A percentile compares a stretch with the other conserved stretches of the same genome.
Conservation (phyloP, 352 stramenopile species). For the Globisporangium nunn region DNA sequence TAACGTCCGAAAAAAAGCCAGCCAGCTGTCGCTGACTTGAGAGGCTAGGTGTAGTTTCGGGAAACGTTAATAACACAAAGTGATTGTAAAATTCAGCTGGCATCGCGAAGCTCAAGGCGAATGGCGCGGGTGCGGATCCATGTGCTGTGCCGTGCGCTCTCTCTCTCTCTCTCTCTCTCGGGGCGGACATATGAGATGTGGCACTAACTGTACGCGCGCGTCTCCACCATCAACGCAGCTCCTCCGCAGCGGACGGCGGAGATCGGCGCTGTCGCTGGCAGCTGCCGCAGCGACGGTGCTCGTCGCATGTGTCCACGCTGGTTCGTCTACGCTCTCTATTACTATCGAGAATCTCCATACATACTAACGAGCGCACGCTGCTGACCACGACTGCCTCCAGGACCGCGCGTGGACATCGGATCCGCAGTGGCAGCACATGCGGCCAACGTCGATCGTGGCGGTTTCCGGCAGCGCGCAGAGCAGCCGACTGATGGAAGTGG, state of each 20-base stretch:
- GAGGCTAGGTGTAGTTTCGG: too few species aligned
- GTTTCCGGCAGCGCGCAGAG: too few species aligned
- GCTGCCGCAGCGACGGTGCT: constrained; percentile 4
- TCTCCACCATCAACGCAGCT: neutral
- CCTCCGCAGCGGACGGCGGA: constrained; percentile 6
- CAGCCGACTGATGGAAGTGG: constrained; percentile 8
- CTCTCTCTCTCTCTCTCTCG: neutral
- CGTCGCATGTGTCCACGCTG: constrained; percentile 3
- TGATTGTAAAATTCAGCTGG: too few species aligned
- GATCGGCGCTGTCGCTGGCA: constrained; percentile 2
- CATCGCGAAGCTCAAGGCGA: neutral
- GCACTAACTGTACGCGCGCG: neutral
- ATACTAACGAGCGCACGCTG: neutral
- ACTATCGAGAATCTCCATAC: neutral
- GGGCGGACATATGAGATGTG: too few species aligned
- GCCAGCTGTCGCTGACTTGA: neutral
- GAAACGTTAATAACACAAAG: too few species aligned
- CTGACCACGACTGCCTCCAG: neutral
- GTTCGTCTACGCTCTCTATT: neutral
- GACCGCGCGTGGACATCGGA: constrained; percentile 1
- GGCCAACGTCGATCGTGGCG: neutral
- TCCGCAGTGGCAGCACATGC: neutral
- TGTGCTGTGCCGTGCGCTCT: neutral
- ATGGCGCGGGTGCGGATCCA: neutral
- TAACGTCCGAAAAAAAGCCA: too few species aligned